Base-by-base conservation (phyloP, 2,329 filamentous ascomycete genomes). In the Diaporthe sp. region DNA sequence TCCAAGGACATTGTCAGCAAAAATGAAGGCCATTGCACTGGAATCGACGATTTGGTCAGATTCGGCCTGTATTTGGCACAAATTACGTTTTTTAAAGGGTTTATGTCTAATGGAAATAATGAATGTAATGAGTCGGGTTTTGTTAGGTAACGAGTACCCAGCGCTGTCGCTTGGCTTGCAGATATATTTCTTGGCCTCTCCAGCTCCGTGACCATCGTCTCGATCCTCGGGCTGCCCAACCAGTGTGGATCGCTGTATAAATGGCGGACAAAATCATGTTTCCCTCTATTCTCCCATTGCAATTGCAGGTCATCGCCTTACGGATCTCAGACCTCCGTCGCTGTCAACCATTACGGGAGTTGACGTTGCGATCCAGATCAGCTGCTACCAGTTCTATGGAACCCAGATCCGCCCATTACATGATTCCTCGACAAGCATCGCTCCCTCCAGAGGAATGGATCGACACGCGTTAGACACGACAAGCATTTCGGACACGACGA, bases 401-500 rank as follows among this genome's bases (percentile, higher is more conserved):
- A 67, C 12, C 61, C 22, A 51, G 62, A 67, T 67, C 44, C 31
- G 44, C 44, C 28, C 62, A 37, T 67, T 67, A 67, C 28, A 67
- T 67, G 44, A 67, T 67, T 51, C 62, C 44, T 31, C 44, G 62
- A 51, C 44, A 67, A 67, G 61, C 61, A 67, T 67, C 61, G 19
- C 61, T 67, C 44, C 61, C 61, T 67, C 61, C 61, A 67, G 61
- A 67, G 61, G 61, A 67, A 67, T 67, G 61, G 61, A 67, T 67
- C 42, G 44, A 37, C 61, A 67, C 44, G 19, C 61, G 61, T 67
- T 67, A 51, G 17, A 34, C 44, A 65, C 22, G 25, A 22, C 61
- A 67, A 67, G 61, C 25, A 31, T 51, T 34, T 13, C 61, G n/a
- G 28, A 42, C 19, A 67, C 19, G 10, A 75, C 75, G 71, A 67